Base-by-base conservation (phyloP, 1,284 basidiomycete species). In the Leccinum pachyderme region DNA sequence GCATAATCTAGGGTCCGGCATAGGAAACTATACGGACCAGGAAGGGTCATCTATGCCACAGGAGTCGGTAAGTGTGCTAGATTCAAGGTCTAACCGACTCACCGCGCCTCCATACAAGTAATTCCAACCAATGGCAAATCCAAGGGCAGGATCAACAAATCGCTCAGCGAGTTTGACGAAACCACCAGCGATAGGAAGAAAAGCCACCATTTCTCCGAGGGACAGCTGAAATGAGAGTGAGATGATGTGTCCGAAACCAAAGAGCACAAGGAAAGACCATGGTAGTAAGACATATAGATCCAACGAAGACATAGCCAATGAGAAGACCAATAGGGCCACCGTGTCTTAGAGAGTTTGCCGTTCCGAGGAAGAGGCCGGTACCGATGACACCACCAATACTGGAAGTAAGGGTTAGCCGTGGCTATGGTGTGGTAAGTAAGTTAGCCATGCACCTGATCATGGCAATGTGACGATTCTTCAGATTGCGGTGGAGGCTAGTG, bases 121-220 rank as follows among this genome's bases (percentile, higher is more conserved):
- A 63, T 84, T 83, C 81, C 83, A 87, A 11, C 84, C 83, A 78
- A 83, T 75, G 35, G 82, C 77, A 65, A 86, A 87, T 0, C 81
- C 80, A 39, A 89, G 75, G n/a, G 84, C 81, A 2, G 82, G 81
- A 66, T 87, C 81, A 29, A 88, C 81, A 64, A 88, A 88, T 28
- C 86, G 82, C 55, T 81, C 79, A 6, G 86, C 82, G 39, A 88
- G 75, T 57, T 76, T 80, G 67, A 88, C 83, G 68, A 86, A 85
- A 50, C 86, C 81, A 59, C 83, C 86, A 33, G 70, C 35, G 3
- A 77, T 55, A 6, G 75, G 75, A 13, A 78, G 70, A 49, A 69
- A 72, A 9, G 71, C 63, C 22, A 62, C 65, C 67, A 69, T 66
- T 25, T 67, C 63, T 65, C 64, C 73, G 64, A 75, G 54, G 63